These are phyloP conservation scores for Luffa aegyptiaca DNA, from an alignment of 306 rosid species.

Conservation along the genomic window DNA sequence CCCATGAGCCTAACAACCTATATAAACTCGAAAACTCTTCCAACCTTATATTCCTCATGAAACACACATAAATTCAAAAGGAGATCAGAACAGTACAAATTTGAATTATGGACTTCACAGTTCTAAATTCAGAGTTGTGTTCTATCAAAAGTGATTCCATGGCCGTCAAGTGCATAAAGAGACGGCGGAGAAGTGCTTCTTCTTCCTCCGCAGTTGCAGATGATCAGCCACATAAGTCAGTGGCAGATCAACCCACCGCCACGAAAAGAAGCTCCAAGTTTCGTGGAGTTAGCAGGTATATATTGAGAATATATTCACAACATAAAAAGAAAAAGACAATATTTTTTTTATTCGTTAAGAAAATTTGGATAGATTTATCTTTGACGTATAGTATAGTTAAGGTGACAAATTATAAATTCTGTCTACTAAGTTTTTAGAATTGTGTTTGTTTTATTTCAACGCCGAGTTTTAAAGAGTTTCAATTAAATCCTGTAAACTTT, in stretches of 20 bases:
- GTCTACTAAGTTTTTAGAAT: too few species aligned
- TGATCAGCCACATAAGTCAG: slow-evolving; percentile 23
- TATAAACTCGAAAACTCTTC: not conserved
- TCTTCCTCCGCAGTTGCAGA: not conserved
- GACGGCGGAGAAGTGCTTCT: slow-evolving; percentile 38
- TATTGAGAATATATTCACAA: not conserved
- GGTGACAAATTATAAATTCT: too few species aligned
- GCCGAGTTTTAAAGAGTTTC: too few species aligned
- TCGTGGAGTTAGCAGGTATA: slow-evolving; percentile 35
- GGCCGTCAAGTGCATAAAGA: slow-evolving; percentile 29
- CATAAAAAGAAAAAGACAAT: too few species aligned
- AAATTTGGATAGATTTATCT: too few species aligned
- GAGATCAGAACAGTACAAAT: too few species aligned
- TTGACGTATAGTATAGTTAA: too few species aligned
- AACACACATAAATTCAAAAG: too few species aligned
- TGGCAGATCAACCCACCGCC: slow-evolving; percentile 16
- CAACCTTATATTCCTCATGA: not conserved
- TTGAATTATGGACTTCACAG: slow-evolving; percentile 28
- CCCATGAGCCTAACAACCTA: not conserved
- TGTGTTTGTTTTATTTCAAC: too few species aligned
- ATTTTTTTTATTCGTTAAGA: too few species aligned
- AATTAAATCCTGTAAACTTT: too few species aligned
- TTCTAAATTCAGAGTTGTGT: slow-evolving; percentile 33
- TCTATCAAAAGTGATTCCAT: slow-evolving; percentile 18
- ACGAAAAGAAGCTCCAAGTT: slow-evolving; percentile 38